These are phyloP conservation scores for Mortierella sp. DNA, from an alignment of 371 early-diverging fungal species.

Conservation along the genomic window DNA sequence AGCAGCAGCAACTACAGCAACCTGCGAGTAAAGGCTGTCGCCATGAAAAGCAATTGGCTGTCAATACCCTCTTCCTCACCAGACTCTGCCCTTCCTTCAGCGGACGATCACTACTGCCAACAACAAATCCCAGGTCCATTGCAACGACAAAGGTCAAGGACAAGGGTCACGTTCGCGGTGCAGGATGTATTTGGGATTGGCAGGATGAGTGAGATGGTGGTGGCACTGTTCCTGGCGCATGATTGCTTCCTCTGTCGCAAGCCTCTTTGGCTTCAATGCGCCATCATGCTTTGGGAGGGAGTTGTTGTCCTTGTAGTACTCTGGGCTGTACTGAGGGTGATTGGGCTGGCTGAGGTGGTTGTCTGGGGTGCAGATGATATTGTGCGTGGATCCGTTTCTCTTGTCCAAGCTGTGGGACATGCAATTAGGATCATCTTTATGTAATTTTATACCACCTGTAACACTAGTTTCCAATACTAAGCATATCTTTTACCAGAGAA, in stretches of 20 bases:
- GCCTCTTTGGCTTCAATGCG: constrained; percentile 43
- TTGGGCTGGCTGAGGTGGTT: constrained; percentile 44
- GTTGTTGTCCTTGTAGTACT: constrained; percentile 28
- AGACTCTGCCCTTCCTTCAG: neutral
- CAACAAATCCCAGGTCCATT: neutral
- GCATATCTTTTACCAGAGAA: neutral
- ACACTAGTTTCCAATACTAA: neutral
- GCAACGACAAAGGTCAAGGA: constrained; percentile 10
- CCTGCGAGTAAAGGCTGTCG: neutral
- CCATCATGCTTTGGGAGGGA: constrained; percentile 41
- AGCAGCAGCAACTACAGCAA: neutral
- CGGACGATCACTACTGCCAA: neutral
- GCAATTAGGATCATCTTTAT: constrained; percentile 3
- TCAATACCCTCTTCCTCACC: neutral
- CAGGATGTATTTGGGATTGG: constrained; percentile 53
- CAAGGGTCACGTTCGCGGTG: constrained; percentile 30
- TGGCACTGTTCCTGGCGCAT: constrained; percentile 46
- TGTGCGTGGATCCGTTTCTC: constrained; percentile 27
- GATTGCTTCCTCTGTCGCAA: constrained; percentile 41
- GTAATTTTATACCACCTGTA: neutral
- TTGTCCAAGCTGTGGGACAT: constrained; percentile 17
- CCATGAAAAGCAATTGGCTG: neutral
- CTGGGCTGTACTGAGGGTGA: constrained; percentile 39
- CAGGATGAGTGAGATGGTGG: constrained; percentile 40
- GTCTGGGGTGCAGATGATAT: constrained; percentile 47